phyloP scores from a whole-genome alignment of 306 rosid species.

The Cicer cuneatum region DNA sequence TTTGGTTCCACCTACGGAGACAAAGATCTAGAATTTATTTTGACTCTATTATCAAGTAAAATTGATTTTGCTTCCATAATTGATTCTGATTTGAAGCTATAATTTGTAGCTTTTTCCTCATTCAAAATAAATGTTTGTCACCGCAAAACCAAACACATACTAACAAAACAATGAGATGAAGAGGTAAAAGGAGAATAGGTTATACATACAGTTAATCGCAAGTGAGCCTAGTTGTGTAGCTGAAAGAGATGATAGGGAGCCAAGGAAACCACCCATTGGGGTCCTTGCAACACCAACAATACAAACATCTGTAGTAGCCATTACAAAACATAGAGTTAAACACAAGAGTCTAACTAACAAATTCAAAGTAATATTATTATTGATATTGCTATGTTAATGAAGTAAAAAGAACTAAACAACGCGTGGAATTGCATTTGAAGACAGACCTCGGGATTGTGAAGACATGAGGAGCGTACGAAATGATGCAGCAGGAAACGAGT shows the following conservation, averaged over 20 bases:
- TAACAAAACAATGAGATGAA: too few species aligned
- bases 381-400: too few species aligned
- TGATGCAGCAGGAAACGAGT: constrained; percentile 23
- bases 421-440: constrained; percentile 10
- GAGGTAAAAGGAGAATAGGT: neutral
- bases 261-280: constrained; percentile 86
- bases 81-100: too few species aligned
- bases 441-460: constrained; percentile 69
- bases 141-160: too few species aligned
- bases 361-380: neutral
- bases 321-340: neutral
- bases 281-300: constrained; percentile 93
- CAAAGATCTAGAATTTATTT: too few species aligned
- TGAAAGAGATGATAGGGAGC: constrained; percentile 80
- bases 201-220: constrained; percentile 62
- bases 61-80: too few species aligned
- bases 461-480: constrained; percentile 60
- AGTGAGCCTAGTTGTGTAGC: constrained; percentile 86
- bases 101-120: too few species aligned
- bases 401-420: too few species aligned
- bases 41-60: too few species aligned
- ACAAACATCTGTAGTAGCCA: constrained; percentile 71
- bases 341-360: neutral
- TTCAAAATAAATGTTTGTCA: too few species aligned
- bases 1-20: too few species aligned